Evolutionary conservation across 768 basidiomycete species (phyloP).

Genomic region (Tylopilus plumbeoviolaceoides): DNA sequence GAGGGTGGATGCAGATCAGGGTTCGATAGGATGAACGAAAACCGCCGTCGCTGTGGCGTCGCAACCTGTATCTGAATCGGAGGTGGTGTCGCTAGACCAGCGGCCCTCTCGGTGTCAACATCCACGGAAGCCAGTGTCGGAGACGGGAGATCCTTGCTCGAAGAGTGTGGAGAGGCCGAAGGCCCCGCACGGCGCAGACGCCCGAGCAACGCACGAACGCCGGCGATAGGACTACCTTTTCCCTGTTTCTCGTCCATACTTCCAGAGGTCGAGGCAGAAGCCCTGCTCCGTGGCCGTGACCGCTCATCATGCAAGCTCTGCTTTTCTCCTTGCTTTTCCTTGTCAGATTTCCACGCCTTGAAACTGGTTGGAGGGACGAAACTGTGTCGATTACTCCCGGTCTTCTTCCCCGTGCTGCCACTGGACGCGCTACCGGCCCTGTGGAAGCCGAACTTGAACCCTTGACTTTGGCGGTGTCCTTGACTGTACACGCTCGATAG

Average conservation of each 20-base stretch:
- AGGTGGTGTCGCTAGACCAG: conserved; percentile 9
- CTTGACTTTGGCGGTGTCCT: conserved; percentile 14
- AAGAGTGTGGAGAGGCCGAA: conserved; percentile 28
- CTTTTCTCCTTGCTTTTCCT: conserved; percentile 15
- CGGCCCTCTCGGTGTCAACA: conserved; percentile 13
- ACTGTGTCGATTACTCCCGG: conserved; percentile 3
- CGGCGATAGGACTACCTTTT: conserved; percentile 17
- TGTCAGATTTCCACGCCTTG: conserved; percentile 23
- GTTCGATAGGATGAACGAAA: conserved; percentile 31
- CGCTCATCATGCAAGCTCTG: conserved; percentile 7
- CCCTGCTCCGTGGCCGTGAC: conserved; percentile 12
- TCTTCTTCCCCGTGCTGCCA: conserved; percentile 13
- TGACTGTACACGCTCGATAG: conserved; percentile 20
- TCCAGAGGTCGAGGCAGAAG: conserved; percentile 13
- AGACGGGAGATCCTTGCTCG: conserved; percentile 19
- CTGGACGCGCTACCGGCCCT: conserved; percentile 20
- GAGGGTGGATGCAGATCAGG: conserved; percentile 27
- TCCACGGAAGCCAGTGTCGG: conserved; percentile 5
- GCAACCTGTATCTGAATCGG: conserved; percentile 13
- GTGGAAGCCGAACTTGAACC: conserved; percentile 18
- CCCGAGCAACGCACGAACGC: conserved; percentile 28
- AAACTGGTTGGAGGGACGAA: conserved; percentile 28
- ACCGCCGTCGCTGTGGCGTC: conserved; percentile 18
- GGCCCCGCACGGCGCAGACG: conserved; percentile 24
- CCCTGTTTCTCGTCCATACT: conserved; percentile 23